Base-by-base conservation (phyloP, 805 yeast species). In the Myxozyma melibiosi region DNA sequence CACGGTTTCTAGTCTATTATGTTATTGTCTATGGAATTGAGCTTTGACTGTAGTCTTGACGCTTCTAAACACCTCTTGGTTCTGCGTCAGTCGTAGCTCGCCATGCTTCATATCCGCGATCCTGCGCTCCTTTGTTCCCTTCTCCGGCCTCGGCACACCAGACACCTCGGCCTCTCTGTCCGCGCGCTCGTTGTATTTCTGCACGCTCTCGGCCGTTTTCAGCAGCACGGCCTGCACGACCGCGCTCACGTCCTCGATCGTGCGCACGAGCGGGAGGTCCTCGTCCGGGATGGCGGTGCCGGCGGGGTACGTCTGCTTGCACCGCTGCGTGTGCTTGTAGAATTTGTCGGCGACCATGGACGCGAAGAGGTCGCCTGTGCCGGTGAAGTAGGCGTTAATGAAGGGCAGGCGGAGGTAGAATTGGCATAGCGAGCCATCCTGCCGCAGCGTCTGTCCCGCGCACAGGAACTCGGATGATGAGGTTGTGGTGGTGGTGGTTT, bases 351-450 rank as follows among this genome's bases (percentile, higher is more conserved):
- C 65, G 31, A 90, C 70, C 38, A 91, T 70, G 0, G 96, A 92
- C 0, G 96, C 85, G 66, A 92, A 91, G 40, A 91, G 72, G 67
- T 91, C 98, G 5, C 98, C 98, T 0, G 94, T 96, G 1, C 98
- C 98, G 0, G 97, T 89, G 73, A 91, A 92, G 70, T 92, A 90
- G 4, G 92, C 84, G 53, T 85, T 82, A 40, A 89, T 80, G 34
- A 78, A 75, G 1, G 88, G 86, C 41, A 62, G 31, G 16, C 47
- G 49, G 30, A 51, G 37, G 37, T 31, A 55, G 37, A 62, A 58
- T 28, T 45, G 51, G 39, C 47, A 8, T 14, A 33, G 35, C 9
- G 37, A 25, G 18, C 60, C 56, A 20, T 45, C 55, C 20, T n/a
- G 7, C 38, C 52, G 20, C 37, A 49, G 13, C 16, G 57, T 48